Base-by-base conservation (phyloP, 2,329 filamentous ascomycete genomes). In the Ophiocordyceps camponoti-rufipedis region DNA sequence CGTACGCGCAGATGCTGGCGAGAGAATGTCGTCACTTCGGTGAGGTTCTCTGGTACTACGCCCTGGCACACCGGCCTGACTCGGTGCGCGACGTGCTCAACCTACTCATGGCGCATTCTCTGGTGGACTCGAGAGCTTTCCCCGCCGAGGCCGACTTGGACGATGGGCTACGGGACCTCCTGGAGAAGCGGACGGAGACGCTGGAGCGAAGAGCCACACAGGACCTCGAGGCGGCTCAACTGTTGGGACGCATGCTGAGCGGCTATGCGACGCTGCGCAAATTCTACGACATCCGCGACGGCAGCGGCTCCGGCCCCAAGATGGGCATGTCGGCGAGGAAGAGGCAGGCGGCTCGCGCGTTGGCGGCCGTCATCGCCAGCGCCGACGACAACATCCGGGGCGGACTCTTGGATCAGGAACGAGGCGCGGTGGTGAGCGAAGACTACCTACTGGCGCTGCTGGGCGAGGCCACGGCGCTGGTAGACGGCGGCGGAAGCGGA, bases 311-410 rank as follows among this genome's bases (percentile, higher is more conserved):
- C n/a, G n/a, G n/a, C n/a, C n/a, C n/a, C n/a, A 23, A 23, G 23
- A 23, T 23, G 23, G 23, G 23, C 3, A 23, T 23, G 23, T 23
- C 23, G 23, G 23, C 23, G 23, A 23, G 23, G 18, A 82, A 79
- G 52, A 75, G 77, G 46, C 76, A 82, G 51, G 72, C 88, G 5
- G 84, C 82, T 0, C 70, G 75, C 41, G 81, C 85, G 1, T 68
- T 96, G 44, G 70, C 85, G 41, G 82, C 85, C n/a, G 81, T 94
- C 48, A 83, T 95, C 53, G 76, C 80, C 45, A 91, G 84, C 57
- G 82, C 89, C 2, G 82, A 85, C 47, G 87, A 94, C 60, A 89
- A 85, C 57, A 94, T 96, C 54, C 83, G 85, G 47, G 89, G 89
- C 46, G 89, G 89, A 1, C 69, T 95, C 2, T 94, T 87, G 58